phyloP scores from a whole-genome alignment of 768 basidiomycete species.

The Trametes elegans region DNA sequence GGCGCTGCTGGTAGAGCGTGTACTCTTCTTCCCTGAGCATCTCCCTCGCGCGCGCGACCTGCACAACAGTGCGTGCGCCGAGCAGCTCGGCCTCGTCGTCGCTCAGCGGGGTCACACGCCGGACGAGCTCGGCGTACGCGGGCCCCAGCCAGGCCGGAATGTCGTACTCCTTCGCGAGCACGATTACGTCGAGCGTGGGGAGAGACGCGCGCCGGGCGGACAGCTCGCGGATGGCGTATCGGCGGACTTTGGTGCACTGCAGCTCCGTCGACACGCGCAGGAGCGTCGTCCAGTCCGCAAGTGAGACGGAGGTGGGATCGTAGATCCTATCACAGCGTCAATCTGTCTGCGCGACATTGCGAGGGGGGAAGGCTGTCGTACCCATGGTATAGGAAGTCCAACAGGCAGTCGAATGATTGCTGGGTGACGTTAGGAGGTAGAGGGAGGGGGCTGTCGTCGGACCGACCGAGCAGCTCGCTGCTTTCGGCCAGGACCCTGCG shows the following conservation, averaged over 20 bases:
- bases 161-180: conserved; percentile 22
- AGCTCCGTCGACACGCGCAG: conserved; percentile 39
- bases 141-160: conserved; percentile 24
- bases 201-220: conserved; percentile 14
- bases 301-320: conserved; percentile 18
- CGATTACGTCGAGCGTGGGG: conserved; percentile 20
- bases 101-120: conserved; percentile 21
- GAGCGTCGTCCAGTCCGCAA: conserved; percentile 37
- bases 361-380: no score
- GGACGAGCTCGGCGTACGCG: conserved; percentile 26
- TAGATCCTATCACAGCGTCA: conserved; percentile 16
- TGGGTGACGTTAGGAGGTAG: conserved; percentile 31
- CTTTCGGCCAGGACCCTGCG: conserved; percentile 30
- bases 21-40: conserved; percentile 23
- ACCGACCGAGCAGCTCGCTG: conserved; percentile 19
- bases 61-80: conserved; percentile 22
- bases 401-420: conserved; percentile 36
- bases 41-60: conserved; percentile 28
- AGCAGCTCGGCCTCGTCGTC: conserved; percentile 27
- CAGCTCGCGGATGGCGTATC: conserved; percentile 31
- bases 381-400: conserved; percentile 40
- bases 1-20: conserved; percentile 8
- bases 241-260: conserved; percentile 33
- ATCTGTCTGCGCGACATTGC: no score
- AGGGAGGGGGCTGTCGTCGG: conserved; percentile 35